Evolutionary conservation across 202 grass and related monocot genomes (phyloP).

Genomic region (Panicum virgatum): DNA sequence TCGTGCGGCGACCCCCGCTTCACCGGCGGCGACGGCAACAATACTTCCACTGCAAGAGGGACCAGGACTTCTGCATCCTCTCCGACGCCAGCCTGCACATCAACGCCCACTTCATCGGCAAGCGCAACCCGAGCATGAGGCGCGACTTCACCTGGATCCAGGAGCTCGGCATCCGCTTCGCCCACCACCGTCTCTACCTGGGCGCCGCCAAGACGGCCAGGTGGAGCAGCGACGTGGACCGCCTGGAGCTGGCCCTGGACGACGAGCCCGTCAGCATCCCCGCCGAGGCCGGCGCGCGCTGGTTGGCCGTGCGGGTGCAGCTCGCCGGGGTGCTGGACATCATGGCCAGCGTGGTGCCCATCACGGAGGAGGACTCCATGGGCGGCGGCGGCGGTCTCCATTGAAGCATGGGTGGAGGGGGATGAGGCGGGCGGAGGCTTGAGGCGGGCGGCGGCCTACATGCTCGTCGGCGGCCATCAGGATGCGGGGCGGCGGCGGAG

Average conservation of each 20-base stretch:
- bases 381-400: no score
- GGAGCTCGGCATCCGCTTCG: slow-evolving; percentile 65
- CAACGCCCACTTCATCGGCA: slow-evolving; percentile 89
- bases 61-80: slow-evolving; percentile 57
- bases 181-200: slow-evolving; percentile 60
- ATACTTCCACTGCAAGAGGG: slow-evolving; percentile 88
- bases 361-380: no score
- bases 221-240: slow-evolving; percentile 22
- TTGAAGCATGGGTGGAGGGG: no score
- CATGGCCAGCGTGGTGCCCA: no score
- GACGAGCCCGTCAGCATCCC: slow-evolving; percentile 11
- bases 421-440: no score
- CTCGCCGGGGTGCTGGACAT: no score
- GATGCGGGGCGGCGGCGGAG: no score
- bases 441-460: no score
- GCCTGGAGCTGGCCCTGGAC: slow-evolving; percentile 33
- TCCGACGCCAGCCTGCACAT: slow-evolving; percentile 71
- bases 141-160: slow-evolving; percentile 94
- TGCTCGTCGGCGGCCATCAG: no score
- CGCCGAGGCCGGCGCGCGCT: background rate
- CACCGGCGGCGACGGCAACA: no score
- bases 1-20: no score
- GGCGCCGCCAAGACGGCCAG: slow-evolving; percentile 29
- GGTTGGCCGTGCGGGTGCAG: no score
- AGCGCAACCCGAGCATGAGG: slow-evolving; percentile 48